phyloP scores from a whole-genome alignment of 2,329 filamentous ascomycete species.

The Verticillium nubilum region DNA sequence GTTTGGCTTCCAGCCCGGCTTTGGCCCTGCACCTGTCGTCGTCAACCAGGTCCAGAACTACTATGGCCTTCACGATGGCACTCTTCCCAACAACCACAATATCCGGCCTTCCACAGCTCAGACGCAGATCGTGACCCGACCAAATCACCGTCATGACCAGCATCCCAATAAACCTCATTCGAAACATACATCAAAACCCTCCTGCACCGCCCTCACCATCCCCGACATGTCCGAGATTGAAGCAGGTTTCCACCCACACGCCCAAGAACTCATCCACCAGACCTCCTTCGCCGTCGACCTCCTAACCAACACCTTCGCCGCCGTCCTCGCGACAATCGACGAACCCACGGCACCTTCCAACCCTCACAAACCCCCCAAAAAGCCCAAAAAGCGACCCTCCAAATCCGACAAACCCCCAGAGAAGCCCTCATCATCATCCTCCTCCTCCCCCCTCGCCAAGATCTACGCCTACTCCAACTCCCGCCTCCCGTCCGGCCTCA shows the following conservation, averaged over 20 bases:
- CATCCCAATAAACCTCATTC: neutral
- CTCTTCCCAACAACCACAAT: neutral
- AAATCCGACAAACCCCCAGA: neutral
- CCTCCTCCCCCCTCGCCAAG: slow-evolving; percentile 58
- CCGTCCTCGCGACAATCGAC: neutral
- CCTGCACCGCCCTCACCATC: neutral
- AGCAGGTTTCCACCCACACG: neutral
- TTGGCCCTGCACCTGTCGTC: slow-evolving; percentile 31
- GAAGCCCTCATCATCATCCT: neutral
- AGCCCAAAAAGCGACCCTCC: neutral
- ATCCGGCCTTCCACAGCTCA: neutral
- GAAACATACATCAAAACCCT: neutral
- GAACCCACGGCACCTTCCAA: slow-evolving; percentile 5
- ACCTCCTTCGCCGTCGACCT: neutral
- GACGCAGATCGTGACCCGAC: neutral
- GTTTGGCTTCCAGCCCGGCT: slow-evolving; percentile 23
- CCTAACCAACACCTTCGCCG: neutral
- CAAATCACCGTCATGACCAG: neutral
- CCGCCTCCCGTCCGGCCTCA: slow-evolving; percentile 60
- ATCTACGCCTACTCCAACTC: slow-evolving; percentile 77
- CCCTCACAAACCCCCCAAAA: slow-evolving; percentile 3
- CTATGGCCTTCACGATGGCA: neutral
- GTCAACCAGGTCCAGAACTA: neutral
- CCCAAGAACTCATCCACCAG: neutral
- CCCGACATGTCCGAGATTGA: neutral